Evolutionary conservation across 2,329 filamentous ascomycete genomes (phyloP).

Genomic region (Calonectria pseudoturangicola): DNA sequence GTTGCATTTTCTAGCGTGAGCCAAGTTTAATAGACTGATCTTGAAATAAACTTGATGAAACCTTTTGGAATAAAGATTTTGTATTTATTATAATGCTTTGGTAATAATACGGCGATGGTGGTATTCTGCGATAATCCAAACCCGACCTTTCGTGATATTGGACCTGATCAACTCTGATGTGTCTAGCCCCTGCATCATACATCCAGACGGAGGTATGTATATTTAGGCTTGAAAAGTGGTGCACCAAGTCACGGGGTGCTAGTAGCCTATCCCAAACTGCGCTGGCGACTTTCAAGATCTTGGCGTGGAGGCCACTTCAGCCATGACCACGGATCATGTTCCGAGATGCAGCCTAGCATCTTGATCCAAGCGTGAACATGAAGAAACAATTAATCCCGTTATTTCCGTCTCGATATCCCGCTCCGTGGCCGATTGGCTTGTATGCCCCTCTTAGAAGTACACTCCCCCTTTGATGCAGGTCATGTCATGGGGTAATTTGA

Average conservation of each 20-base stretch:
- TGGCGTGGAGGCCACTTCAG: slow-evolving; percentile 5
- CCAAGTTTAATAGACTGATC: neutral
- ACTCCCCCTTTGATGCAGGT: slow-evolving; percentile 18
- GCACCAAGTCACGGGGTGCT: neutral
- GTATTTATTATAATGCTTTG: neutral
- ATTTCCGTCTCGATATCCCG: slow-evolving; percentile 18
- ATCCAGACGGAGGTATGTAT: neutral
- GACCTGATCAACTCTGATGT: neutral
- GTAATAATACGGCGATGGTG: neutral
- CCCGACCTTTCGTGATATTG: neutral
- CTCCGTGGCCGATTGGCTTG: slow-evolving; percentile 7
- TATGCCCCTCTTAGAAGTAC: slow-evolving; percentile 4
- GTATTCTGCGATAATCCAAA: neutral
- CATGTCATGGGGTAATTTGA: slow-evolving; percentile 7
- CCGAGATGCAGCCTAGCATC: neutral
- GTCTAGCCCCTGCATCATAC: neutral
- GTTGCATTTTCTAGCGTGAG: neutral
- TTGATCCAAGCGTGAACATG: neutral
- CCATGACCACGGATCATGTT: neutral
- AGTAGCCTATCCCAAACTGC: neutral
- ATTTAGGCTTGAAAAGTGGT: neutral
- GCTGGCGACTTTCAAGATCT: neutral
- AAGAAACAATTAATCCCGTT: slow-evolving; percentile 13
- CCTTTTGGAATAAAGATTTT: too few relatives aligned
- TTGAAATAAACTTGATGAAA: too few relatives aligned